Evolutionary conservation across 495 filamentous ascomycete species (phyloP).

Genomic region (Echria macrotheca): DNA sequence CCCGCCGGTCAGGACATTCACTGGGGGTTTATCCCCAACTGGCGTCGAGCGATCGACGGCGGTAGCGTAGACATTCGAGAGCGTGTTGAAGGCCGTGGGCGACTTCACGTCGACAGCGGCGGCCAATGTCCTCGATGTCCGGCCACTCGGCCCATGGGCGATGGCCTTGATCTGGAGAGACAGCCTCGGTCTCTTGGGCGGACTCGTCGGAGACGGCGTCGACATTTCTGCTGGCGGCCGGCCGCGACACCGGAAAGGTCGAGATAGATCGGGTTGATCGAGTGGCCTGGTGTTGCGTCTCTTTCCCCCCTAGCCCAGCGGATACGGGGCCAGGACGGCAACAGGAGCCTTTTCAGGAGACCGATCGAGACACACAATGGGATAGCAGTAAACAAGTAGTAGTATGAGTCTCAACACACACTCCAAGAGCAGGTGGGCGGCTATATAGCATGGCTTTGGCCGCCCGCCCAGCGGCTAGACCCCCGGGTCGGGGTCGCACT

Average conservation of each 20-base stretch:
- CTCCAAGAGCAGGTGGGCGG: conserved; percentile 11
- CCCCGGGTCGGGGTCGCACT: background rate
- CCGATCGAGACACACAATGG: no score
- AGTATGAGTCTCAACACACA: background rate
- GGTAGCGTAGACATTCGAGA: conserved; percentile 70
- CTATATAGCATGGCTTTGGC: conserved; percentile 13
- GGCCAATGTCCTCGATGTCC: conserved; percentile 31
- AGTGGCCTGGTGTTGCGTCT: conserved; percentile 3
- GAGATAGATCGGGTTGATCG: no score
- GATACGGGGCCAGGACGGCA: no score
- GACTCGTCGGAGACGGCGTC: conserved; percentile 33
- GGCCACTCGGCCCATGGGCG: conserved; percentile 24
- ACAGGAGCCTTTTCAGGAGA: no score
- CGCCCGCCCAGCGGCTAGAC: background rate
- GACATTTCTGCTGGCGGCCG: conserved; percentile 24
- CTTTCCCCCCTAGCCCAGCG: no score
- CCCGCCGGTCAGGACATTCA: conserved; percentile 31
- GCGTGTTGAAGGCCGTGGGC: conserved; percentile 76
- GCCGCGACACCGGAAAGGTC: background rate
- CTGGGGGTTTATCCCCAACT: conserved; percentile 34
- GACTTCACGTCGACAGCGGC: conserved; percentile 55
- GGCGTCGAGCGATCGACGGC: conserved; percentile 61
- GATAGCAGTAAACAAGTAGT: no score
- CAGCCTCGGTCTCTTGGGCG: conserved; percentile 65
- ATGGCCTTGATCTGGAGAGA: conserved; percentile 65